Conservation (phyloP, 306 rosid genomes). For the Dalbergia cultrata region DNA sequence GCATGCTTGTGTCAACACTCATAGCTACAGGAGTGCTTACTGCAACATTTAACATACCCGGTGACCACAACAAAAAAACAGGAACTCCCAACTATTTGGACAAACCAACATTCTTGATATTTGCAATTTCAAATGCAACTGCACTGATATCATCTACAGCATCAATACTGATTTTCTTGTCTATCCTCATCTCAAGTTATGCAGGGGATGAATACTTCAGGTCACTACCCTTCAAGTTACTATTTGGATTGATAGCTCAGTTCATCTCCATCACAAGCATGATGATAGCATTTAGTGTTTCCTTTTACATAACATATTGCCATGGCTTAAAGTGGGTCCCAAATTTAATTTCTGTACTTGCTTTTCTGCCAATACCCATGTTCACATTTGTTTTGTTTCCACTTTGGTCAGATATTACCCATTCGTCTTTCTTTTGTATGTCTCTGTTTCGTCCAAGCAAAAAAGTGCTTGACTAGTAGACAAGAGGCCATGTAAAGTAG, state of each 20-base stretch:
- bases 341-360: slow-evolving; percentile 23
- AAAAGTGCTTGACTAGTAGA: slow-evolving; percentile 18
- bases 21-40: slow-evolving; percentile 56
- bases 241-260: slow-evolving; percentile 51
- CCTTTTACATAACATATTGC: slow-evolving; percentile 49
- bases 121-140: slow-evolving; percentile 52
- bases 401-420: slow-evolving; percentile 50
- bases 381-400: slow-evolving; percentile 45
- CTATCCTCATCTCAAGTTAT: slow-evolving; percentile 58
- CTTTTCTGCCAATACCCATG: slow-evolving; percentile 42
- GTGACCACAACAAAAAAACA: slow-evolving; percentile 38
- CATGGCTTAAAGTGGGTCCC: slow-evolving; percentile 44
- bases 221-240: slow-evolving; percentile 56
- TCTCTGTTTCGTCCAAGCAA: slow-evolving; percentile 43
- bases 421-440: slow-evolving; percentile 52
- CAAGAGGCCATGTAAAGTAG: not conserved
- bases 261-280: slow-evolving; percentile 58
- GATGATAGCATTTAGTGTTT: slow-evolving; percentile 55
- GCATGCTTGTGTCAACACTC: slow-evolving; percentile 59
- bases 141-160: slow-evolving; percentile 60
- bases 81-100: slow-evolving; percentile 47
- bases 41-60: slow-evolving; percentile 57
- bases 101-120: slow-evolving; percentile 38
- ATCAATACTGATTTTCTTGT: slow-evolving; percentile 58
- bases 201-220: slow-evolving; percentile 47